Conservation (phyloP, 768 basidiomycete species). For the Amanita subjunquillea region DNA sequence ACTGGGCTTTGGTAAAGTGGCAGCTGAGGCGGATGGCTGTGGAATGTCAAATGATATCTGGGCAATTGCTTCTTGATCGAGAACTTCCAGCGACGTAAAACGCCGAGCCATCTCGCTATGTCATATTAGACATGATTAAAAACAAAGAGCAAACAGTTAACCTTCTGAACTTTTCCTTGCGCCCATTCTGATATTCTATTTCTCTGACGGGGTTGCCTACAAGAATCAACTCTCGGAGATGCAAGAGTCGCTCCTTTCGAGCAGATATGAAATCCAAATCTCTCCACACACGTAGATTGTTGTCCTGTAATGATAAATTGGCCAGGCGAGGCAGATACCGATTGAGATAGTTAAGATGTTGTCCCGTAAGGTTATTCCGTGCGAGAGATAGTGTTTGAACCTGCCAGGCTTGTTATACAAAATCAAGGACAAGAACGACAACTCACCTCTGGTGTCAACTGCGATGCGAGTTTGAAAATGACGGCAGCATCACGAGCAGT, state of each 20-base stretch:
- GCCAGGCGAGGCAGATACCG: slow-evolving; percentile 72
- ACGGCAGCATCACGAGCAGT: slow-evolving; percentile 62
- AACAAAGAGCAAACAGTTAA: slow-evolving; percentile 20
- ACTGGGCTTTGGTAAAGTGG: slow-evolving; percentile 32
- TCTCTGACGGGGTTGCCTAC: slow-evolving; percentile 70
- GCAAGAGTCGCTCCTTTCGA: slow-evolving; percentile 44
- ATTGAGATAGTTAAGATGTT: slow-evolving; percentile 48
- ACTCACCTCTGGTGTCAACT: slow-evolving; percentile 63
- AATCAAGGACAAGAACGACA: neutral
- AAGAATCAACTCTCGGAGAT: slow-evolving; percentile 65
- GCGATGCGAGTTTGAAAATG: slow-evolving; percentile 79
- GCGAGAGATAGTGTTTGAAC: slow-evolving; percentile 80
- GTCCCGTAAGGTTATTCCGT: slow-evolving; percentile 53
- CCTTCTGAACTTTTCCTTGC: slow-evolving; percentile 61
- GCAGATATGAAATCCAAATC: slow-evolving; percentile 61
- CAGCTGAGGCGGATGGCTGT: slow-evolving; percentile 33
- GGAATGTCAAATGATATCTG: slow-evolving; percentile 76
- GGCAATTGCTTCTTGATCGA: slow-evolving; percentile 74
- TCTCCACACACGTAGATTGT: slow-evolving; percentile 56
- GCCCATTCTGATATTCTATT: slow-evolving; percentile 42
- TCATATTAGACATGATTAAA: neutral
- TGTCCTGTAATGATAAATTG: slow-evolving; percentile 75
- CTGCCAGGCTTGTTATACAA: slow-evolving; percentile 21
- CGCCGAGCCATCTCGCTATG: slow-evolving; percentile 70
- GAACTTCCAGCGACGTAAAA: slow-evolving; percentile 71